A percentile compares a stretch with the other conserved stretches of the same genome.
Conservation (phyloP, 2,329 filamentous ascomycete species). For the Penicillium sp. region DNA sequence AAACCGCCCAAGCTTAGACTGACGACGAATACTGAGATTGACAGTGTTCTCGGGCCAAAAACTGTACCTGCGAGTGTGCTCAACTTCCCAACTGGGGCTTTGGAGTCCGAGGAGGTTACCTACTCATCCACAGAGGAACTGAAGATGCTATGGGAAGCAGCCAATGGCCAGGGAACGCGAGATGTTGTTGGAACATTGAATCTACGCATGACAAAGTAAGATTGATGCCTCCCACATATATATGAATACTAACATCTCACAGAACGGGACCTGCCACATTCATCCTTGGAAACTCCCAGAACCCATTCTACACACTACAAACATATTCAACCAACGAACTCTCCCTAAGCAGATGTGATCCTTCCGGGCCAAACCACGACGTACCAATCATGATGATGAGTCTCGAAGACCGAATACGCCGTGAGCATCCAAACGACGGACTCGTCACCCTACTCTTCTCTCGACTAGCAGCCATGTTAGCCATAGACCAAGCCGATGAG, state of each 20-base stretch:
- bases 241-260: constrained; percentile 15
- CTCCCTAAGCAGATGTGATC: constrained; percentile 42
- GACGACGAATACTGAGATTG: constrained; percentile 34
- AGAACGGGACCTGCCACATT: constrained; percentile 42
- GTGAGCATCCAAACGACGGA: constrained; percentile 41
- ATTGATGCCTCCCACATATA: background rate
- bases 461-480: constrained; percentile 49
- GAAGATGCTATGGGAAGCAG: constrained; percentile 43
- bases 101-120: constrained; percentile 34
- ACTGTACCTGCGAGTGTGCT: constrained; percentile 44
- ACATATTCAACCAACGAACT: constrained; percentile 44
- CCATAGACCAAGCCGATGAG: constrained; percentile 46
- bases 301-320: constrained; percentile 47
- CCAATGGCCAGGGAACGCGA: constrained; percentile 43
- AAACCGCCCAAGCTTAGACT: constrained; percentile 31
- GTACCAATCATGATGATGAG: constrained; percentile 45
- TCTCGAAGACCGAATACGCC: constrained; percentile 39
- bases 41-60: constrained; percentile 36
- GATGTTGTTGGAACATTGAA: constrained; percentile 36
- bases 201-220: constrained; percentile 43
- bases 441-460: constrained; percentile 48
- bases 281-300: constrained; percentile 40
- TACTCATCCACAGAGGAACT: constrained; percentile 43
- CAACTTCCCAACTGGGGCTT: constrained; percentile 38
- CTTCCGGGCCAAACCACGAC: constrained; percentile 38